Base-by-base conservation (phyloP, 331 rosid genomes). In the Quercus tomentella region DNA sequence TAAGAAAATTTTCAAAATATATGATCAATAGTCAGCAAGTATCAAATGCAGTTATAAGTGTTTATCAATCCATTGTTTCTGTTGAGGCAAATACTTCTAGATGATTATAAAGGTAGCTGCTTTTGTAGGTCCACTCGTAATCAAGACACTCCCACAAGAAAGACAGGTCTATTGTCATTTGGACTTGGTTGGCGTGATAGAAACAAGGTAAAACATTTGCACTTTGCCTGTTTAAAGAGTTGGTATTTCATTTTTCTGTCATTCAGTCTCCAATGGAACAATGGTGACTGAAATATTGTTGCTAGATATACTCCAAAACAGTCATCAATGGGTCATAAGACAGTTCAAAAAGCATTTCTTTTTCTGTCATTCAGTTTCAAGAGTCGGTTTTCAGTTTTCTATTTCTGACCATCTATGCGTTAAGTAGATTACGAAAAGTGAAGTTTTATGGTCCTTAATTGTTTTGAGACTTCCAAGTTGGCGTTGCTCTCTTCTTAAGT, bases 181-280 rank as follows among this genome's bases (percentile, higher is more conserved):
- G 94, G 92, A 83, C 86, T 94, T 25, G 94, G 97, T 65, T 92
- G 97, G 97, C 93, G 97, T 62, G 97, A 94, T 82, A 87, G 83
- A 82, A 87, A 72, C 84, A 92, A 87, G 98, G 98, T 94, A 85
- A 81, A 56, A 16, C 58, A 63, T 65, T 23, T 26, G 43, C 66
- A 58, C 20, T 23, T 71, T n/a, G 66, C 56, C 2, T 57, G 12
- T 65, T 73, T 3, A 31, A 67, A 17, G 31, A 28, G 51, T 11
- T 8, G 45, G 3, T 41, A 41, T 41, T 8, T 41, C 12, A 41
- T 41, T 41, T 41, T 41, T 41, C 45, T 8, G 12, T 41, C 45
- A 8, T 41, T 41, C 45, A 41, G 45, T 8, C 45, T 41, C 12
- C 45, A 41, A 41, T 41, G 12, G 45, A 41, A 41, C 45, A 41